These are phyloP conservation scores for Terana coerulea DNA, from an alignment of 768 basidiomycete genomes.

Conservation along the genomic window DNA sequence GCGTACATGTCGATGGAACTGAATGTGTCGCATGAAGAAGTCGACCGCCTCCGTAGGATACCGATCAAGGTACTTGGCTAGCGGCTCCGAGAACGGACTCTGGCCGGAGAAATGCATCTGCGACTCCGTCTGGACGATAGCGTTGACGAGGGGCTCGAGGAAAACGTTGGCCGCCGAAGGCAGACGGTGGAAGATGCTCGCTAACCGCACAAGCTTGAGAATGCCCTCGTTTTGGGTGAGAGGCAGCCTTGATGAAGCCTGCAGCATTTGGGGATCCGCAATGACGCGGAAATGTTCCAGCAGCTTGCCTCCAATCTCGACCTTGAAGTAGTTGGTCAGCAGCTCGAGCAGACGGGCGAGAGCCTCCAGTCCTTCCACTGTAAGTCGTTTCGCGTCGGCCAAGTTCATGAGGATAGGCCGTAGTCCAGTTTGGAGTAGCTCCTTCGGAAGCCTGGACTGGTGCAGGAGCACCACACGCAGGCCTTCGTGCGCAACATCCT, in stretches of 20 bases:
- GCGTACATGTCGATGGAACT: constrained; percentile 72
- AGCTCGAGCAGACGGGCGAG: constrained; percentile 90
- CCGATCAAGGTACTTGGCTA: constrained; percentile 87
- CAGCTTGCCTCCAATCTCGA: constrained; percentile 96
- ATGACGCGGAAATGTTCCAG: constrained; percentile 94
- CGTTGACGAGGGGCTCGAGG: constrained; percentile 80
- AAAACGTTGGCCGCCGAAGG: constrained; percentile 93
- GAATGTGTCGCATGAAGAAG: constrained; percentile 79
- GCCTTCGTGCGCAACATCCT: constrained; percentile 93
- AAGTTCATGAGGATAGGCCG: constrained; percentile 98
- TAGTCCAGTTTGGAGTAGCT: constrained; percentile 90
- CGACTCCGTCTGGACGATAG: constrained; percentile 89
- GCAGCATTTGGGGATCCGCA: constrained; percentile 83
- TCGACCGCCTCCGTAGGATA: constrained; percentile 84
- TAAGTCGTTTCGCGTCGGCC: constrained; percentile 91
- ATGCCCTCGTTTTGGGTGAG: constrained; percentile 87
- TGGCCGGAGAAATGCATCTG: constrained; percentile 85
- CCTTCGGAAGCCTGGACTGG: constrained; percentile 90
- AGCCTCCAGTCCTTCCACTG: constrained; percentile 89
- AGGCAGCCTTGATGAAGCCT: constrained; percentile 74
- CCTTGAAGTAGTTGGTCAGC: constrained; percentile 98
- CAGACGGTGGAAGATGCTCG: constrained; percentile 95
- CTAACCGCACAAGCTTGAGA: constrained; percentile 88
- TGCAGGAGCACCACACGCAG: constrained; percentile 84
- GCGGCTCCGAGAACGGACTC: constrained; percentile 90